Evolutionary conservation across 805 yeast genomes (phyloP).

Genomic region (Sugiyamaella marilandica): DNA sequence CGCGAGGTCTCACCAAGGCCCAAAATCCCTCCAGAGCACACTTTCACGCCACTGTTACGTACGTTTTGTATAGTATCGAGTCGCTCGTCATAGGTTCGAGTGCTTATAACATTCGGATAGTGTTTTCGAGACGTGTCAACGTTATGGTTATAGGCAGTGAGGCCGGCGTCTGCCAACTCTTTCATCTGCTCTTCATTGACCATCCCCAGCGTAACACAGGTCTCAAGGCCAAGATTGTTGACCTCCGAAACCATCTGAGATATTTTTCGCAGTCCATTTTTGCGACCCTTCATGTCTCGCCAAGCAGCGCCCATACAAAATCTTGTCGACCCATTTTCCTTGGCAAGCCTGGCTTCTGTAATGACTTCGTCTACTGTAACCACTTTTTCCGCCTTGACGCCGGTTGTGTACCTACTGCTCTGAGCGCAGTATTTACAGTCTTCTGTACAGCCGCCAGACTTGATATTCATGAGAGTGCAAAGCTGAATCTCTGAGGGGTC

Average conservation of each 20-base stretch:
- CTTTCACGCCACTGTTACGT: slow-evolving; percentile 57
- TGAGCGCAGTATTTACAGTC: slow-evolving; percentile 82
- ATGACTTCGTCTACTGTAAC: slow-evolving; percentile 58
- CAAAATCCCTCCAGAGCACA: slow-evolving; percentile 75
- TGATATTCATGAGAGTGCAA: slow-evolving; percentile 69
- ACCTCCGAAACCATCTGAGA: slow-evolving; percentile 60
- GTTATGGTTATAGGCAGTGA: slow-evolving; percentile 79
- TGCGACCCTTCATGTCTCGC: slow-evolving; percentile 80
- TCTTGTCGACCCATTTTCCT: slow-evolving; percentile 66
- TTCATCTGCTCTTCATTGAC: slow-evolving; percentile 59
- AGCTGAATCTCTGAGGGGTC: slow-evolving; percentile 67
- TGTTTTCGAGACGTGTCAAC: slow-evolving; percentile 76
- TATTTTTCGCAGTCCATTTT: slow-evolving; percentile 58
- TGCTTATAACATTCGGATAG: slow-evolving; percentile 65
- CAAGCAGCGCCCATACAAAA: slow-evolving; percentile 87
- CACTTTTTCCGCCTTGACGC: slow-evolving; percentile 63
- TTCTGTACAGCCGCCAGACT: slow-evolving; percentile 78
- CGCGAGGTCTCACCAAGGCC: slow-evolving; percentile 73
- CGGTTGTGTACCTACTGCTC: slow-evolving; percentile 63
- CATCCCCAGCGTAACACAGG: slow-evolving; percentile 82
- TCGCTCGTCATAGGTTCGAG: slow-evolving; percentile 69
- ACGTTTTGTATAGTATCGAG: slow-evolving; percentile 62
- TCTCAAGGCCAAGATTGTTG: slow-evolving; percentile 64
- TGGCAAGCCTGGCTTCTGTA: slow-evolving; percentile 59
- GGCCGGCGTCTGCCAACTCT: slow-evolving; percentile 58